Percentiles rank a stretch among this genome's conserved stretches.
phyloP scores from a whole-genome alignment of 805 yeast species.

The Yarrowia sp. region DNA sequence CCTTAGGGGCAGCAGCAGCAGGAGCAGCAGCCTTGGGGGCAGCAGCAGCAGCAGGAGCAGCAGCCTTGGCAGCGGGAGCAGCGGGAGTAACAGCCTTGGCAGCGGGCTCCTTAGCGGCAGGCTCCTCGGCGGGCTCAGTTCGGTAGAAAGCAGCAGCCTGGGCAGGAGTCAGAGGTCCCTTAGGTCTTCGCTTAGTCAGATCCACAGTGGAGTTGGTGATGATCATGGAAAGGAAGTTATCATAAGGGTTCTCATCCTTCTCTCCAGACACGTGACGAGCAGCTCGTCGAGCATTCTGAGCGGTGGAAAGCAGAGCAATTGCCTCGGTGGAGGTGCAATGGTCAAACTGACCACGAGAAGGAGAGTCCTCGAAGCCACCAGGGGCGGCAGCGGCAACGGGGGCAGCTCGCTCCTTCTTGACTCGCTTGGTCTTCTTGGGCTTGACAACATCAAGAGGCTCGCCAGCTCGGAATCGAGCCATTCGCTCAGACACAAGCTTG shows the following conservation, averaged over 20 bases:
- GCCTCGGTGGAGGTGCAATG: constrained; percentile 34
- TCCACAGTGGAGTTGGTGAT: constrained; percentile 22
- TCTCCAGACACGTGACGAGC: constrained; percentile 43
- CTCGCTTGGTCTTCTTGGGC: constrained; percentile 32
- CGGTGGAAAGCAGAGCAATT: constrained; percentile 27
- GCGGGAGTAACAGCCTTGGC: constrained; percentile 5
- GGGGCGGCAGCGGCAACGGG: constrained; percentile 17
- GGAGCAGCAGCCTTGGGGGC: neutral
- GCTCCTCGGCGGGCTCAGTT: constrained; percentile 39
- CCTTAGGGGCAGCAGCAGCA: neutral
- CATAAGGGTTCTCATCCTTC: constrained; percentile 49
- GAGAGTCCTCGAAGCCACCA: constrained; percentile 22
- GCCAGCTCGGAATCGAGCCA: constrained; percentile 33
- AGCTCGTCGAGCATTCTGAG: constrained; percentile 34
- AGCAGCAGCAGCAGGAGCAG: neutral
- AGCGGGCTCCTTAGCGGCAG: constrained; percentile 13
- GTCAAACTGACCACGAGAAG: constrained; percentile 28
- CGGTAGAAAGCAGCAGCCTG: constrained; percentile 21
- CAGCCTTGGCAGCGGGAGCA: constrained; percentile 10
- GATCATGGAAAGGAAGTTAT: constrained; percentile 32
- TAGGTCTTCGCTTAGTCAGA: constrained; percentile 27
- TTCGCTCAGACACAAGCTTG: constrained; percentile 32
- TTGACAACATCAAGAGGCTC: constrained; percentile 28
- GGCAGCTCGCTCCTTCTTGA: constrained; percentile 28
- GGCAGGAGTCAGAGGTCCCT: constrained; percentile 33